Evolutionary conservation across 2,329 filamentous ascomycete genomes (phyloP), one percentile per base, ranked within the genome.

Genomic region (Ciborinia camelliae): DNA sequence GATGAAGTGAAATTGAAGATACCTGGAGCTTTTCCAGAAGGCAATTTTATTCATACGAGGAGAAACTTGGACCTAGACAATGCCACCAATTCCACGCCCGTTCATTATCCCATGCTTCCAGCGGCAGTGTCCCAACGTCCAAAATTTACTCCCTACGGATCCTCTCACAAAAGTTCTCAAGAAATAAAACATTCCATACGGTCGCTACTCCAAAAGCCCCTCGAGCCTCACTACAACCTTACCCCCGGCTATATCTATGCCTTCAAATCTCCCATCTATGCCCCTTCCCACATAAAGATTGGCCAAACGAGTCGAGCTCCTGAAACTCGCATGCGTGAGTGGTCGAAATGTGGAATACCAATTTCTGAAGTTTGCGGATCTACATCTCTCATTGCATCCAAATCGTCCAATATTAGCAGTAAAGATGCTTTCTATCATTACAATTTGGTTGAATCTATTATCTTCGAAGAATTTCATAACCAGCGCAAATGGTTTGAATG

Each of bases 391-490:
- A 28, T 18, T 51, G 3, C 45, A 51, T 23, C 45, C 8, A 5
- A n/a, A 30, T 41, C 41, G 9, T n/a, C 20, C 32, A 37, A 35
- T 2, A 37, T 10, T 12, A 53, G 35, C 9, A 10, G 32, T 15
- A 39, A 20, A 47, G 64, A 68, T 53, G 67, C 53, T 5, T 69
- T 65, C 43, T 57, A 61, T 7, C 54, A 65, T 37, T 68, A 63
- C 39, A 58, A 45, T 4, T 28, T 67, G 5, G 64, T 70, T 1
- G 68, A 69, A 30, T 62, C 37, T 10, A 64, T 69, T 5, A 32
- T 67, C 9, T 48, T 59, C 6, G 26, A 41, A 47, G 68, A 70
- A 28, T 55, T 70, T 7, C 48, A 66, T 39, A 68, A 66, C 20
- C 20, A 48, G 5, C 61, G 67, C 26, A 69, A 57, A 41, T 58